Conservation (phyloP, 176 grass and related monocot genomes). For the Rhynchospora tenuis region DNA sequence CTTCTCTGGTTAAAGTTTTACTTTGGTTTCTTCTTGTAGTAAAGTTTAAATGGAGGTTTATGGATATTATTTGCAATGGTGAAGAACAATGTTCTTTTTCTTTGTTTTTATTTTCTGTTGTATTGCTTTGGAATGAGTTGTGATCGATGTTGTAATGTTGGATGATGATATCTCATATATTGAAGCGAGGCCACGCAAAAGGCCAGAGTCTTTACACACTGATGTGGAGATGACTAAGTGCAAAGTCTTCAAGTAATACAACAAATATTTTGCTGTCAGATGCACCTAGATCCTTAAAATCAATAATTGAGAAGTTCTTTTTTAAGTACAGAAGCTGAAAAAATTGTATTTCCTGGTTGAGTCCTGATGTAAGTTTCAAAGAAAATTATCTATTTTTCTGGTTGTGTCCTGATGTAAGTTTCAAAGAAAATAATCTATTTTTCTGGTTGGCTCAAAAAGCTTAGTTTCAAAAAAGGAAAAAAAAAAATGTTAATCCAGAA, state of each 20-base stretch:
- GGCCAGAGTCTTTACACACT: background rate
- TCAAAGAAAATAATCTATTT: too few species aligned
- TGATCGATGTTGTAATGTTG: background rate
- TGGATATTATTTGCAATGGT: background rate
- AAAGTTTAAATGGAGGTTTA: background rate
- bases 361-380: too few species aligned
- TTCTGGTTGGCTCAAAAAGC: background rate
- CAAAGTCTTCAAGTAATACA: background rate
- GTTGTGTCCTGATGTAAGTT: too few species aligned
- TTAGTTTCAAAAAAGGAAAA: background rate
- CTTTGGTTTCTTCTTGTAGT: background rate
- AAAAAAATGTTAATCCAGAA: background rate
- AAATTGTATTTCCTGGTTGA: too few species aligned
- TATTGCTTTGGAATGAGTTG: background rate
- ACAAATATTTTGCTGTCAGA: background rate
- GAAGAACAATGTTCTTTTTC: background rate
- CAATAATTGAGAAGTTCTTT: too few species aligned
- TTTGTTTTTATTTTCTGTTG: background rate
- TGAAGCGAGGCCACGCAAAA: background rate
- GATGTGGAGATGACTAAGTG: background rate
- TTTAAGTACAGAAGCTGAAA: too few species aligned
- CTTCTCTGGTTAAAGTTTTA: slow-evolving; percentile 5
- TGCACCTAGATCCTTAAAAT: too few species aligned
- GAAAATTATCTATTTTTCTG: too few species aligned
- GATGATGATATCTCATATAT: background rate